phyloP scores from a whole-genome alignment of 1,139 yeast genomes.

The Pneumocystis canis region DNA sequence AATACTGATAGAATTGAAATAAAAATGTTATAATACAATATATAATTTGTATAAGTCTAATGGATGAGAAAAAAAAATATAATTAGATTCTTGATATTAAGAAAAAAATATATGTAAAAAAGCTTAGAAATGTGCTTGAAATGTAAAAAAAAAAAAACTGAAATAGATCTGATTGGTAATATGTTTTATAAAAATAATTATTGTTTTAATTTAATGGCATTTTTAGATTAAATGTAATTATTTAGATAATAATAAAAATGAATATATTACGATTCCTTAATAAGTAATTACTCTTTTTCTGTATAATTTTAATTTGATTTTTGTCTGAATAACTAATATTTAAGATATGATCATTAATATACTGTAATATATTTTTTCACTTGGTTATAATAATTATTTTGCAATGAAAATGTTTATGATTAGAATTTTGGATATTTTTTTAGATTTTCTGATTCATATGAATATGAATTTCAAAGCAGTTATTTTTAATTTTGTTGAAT shows the following conservation, averaged over 20 bases:
- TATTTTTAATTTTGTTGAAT: not conserved
- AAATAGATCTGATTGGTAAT: slow-evolving; percentile 81
- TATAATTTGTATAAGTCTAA: no score
- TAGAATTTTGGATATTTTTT: not conserved
- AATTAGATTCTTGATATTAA: slow-evolving; percentile 40
- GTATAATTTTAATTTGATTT: not conserved
- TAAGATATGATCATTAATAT: slow-evolving; percentile 76
- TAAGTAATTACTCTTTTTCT: slow-evolving; percentile 78
- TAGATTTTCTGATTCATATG: not conserved
- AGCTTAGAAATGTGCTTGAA: no score
- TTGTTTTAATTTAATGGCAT: slow-evolving; percentile 21
- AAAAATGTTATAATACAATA: no score
- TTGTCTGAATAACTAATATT: not conserved
- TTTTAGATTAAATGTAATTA: slow-evolving; percentile 3
- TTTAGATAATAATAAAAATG: slow-evolving; percentile 3
- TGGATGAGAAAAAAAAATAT: no score
- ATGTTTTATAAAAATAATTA: slow-evolving; percentile 68
- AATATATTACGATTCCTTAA: slow-evolving; percentile 40
- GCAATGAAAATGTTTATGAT: not conserved
- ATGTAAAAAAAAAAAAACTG: no score
- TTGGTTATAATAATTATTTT: slow-evolving; percentile 67
- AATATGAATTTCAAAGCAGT: not conserved
- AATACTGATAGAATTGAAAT: slow-evolving; percentile 62
- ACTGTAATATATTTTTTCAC: slow-evolving; percentile 94
- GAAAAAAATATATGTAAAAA: slow-evolving; percentile 75